Evolutionary conservation across 768 basidiomycete genomes (phyloP).

Genomic region (Atractiella rhizophila): DNA sequence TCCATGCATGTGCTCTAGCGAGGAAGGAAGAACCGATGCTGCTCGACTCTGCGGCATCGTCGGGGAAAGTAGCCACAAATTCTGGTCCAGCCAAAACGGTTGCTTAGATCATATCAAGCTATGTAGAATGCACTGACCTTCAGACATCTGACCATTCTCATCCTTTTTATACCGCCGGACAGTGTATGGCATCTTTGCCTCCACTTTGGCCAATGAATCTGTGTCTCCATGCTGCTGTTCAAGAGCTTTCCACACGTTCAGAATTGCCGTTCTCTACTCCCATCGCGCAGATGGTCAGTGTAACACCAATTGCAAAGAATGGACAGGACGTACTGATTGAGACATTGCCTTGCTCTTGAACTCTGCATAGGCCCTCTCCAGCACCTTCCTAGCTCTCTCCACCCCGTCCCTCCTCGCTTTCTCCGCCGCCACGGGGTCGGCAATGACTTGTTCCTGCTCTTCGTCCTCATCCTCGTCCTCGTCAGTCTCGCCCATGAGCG

Average conservation of each 20-base stretch:
- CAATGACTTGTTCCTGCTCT: conserved; percentile 23
- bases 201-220: conserved; percentile 43
- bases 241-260: conserved; percentile 87
- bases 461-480: conserved; percentile 46
- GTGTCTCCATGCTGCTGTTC: conserved; percentile 54
- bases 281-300: too few species aligned
- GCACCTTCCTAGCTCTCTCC: conserved; percentile 43
- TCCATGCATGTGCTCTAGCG: too few species aligned
- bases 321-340: conserved; percentile 59
- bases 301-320: too few species aligned
- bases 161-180: conserved; percentile 50
- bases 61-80: too few species aligned
- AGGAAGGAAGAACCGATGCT: too few species aligned
- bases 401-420: conserved; percentile 13
- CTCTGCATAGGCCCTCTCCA: conserved; percentile 66
- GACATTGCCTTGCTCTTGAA: conserved; percentile 46
- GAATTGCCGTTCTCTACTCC: conserved; percentile 47
- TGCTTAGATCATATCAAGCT: too few species aligned
- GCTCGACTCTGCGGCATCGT: too few species aligned
- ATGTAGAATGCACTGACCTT: too few species aligned
- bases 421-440: conserved; percentile 15
- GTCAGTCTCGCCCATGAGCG: conserved; percentile 28
- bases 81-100: too few species aligned
- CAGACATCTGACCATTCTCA: too few species aligned
- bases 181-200: conserved; percentile 78